A percentile compares a stretch with the other conserved stretches of the same genome.
These are phyloP conservation scores for Jaminaea rosea DNA, from an alignment of 1,284 basidiomycete genomes.

Conservation along the genomic window DNA sequence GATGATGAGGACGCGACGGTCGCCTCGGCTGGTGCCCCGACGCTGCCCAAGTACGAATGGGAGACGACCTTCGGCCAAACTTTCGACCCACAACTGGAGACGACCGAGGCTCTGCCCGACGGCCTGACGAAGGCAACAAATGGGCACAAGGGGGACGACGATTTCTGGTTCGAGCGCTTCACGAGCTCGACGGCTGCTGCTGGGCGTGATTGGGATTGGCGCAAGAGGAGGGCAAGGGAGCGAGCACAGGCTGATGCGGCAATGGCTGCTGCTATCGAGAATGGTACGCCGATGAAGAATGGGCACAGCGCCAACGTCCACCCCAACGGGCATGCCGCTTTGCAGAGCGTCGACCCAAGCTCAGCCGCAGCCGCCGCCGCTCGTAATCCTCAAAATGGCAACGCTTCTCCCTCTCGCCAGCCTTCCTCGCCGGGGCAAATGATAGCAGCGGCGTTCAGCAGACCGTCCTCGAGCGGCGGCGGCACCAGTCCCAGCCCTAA, in stretches of 20 bases:
- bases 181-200: conserved; percentile 39
- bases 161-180: conserved; percentile 44
- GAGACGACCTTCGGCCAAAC: neutral
- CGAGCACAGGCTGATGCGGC: neutral
- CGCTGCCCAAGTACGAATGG: neutral
- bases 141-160: conserved; percentile 12
- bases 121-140: neutral
- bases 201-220: conserved; percentile 42
- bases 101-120: neutral
- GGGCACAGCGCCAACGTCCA: too few species aligned
- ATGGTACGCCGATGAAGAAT: too few species aligned
- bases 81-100: neutral
- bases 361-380: too few species aligned
- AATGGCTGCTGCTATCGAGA: too few species aligned
- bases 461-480: too few species aligned
- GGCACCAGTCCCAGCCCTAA: too few species aligned
- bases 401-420: too few species aligned
- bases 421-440: too few species aligned
- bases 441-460: too few species aligned
- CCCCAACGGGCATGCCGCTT: too few species aligned
- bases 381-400: too few species aligned
- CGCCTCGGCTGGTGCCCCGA: neutral
- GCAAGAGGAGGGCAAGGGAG: conserved; percentile 16
- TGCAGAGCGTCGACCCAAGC: too few species aligned
- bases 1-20: neutral